phyloP scores from a whole-genome alignment of 73 alveolate species.

The Stentor roeselii region DNA sequence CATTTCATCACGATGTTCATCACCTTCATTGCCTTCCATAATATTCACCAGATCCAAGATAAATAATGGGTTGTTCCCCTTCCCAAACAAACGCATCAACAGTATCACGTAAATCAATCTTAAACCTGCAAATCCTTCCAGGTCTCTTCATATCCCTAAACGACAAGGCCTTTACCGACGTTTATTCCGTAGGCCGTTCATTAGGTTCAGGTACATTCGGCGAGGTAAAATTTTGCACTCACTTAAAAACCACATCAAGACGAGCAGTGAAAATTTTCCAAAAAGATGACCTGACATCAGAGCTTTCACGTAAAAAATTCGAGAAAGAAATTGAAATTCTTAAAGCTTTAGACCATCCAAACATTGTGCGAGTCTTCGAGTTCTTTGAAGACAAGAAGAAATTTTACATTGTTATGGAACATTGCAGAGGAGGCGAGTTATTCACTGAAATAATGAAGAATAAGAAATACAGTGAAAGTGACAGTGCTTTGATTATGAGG shows the following conservation, averaged over 20 bases:
- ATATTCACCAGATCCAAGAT: too few relatives aligned
- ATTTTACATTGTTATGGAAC: conserved; percentile 29
- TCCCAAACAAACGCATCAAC: background rate
- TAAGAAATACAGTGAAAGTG: background rate
- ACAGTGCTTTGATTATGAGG: conserved; percentile 8
- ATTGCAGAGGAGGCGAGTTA: conserved; percentile 28
- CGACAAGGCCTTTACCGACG: background rate
- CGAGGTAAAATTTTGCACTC: background rate
- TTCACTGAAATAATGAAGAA: conserved; percentile 1
- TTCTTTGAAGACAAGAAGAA: conserved; percentile 18
- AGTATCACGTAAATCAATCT: background rate
- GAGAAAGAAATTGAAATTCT: background rate
- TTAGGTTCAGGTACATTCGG: conserved; percentile 17
- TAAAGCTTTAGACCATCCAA: conserved; percentile 24
- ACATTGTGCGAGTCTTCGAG: background rate
- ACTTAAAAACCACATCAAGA: background rate
- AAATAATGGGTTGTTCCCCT: background rate
- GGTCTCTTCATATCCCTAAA: background rate
- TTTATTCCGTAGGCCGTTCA: conserved; percentile 17
- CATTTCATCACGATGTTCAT: background rate
- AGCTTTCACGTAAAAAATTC: background rate
- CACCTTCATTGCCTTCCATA: background rate
- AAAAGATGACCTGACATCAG: conserved; percentile 12
- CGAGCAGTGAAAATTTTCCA: conserved; percentile 11
- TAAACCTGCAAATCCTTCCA: background rate